Evolutionary conservation across 257 asterid genomes (phyloP).

Genomic region (Primulina tabacum): DNA sequence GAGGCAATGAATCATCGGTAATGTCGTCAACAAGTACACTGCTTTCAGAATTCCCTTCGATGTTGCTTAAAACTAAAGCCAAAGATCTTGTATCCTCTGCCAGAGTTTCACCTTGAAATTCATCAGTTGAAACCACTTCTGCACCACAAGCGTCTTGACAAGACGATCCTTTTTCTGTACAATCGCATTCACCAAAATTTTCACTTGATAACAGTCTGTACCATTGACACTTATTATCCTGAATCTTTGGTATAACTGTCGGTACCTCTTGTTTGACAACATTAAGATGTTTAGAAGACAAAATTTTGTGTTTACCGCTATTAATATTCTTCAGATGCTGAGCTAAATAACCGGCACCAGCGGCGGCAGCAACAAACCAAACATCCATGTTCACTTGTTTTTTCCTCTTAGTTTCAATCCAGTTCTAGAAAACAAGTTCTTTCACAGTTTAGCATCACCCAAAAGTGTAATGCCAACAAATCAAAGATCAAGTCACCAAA

Average conservation of each 20-base stretch:
- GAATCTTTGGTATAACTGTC: constrained; percentile 19
- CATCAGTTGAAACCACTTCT: constrained; percentile 42
- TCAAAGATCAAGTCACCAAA: not conserved
- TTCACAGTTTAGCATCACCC: constrained; percentile 20
- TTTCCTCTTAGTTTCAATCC: constrained; percentile 18
- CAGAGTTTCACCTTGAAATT: constrained; percentile 28
- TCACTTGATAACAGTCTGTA: constrained; percentile 23
- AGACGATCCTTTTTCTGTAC: constrained; percentile 26
- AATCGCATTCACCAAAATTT: constrained; percentile 27
- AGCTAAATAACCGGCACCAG: constrained; percentile 68
- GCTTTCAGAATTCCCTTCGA: constrained; percentile 30
- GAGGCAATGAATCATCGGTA: constrained; percentile 31
- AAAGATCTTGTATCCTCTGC: constrained; percentile 22
- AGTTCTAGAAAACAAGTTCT: constrained; percentile 10
- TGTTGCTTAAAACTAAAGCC: constrained; percentile 17
- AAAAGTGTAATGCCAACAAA: constrained; percentile 1
- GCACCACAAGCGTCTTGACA: constrained; percentile 26
- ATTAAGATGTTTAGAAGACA: constrained; percentile 31
- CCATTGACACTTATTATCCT: constrained; percentile 27
- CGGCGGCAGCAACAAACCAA: constrained; percentile 74
- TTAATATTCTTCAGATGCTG: constrained; percentile 59
- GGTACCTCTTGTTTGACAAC: constrained; percentile 27
- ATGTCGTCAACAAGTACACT: constrained; percentile 27
- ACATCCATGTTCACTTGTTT: constrained; percentile 45
- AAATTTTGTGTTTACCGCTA: constrained; percentile 35